phyloP scores from a whole-genome alignment of 1,284 basidiomycete genomes.

The Ceratobasidium sp. region DNA sequence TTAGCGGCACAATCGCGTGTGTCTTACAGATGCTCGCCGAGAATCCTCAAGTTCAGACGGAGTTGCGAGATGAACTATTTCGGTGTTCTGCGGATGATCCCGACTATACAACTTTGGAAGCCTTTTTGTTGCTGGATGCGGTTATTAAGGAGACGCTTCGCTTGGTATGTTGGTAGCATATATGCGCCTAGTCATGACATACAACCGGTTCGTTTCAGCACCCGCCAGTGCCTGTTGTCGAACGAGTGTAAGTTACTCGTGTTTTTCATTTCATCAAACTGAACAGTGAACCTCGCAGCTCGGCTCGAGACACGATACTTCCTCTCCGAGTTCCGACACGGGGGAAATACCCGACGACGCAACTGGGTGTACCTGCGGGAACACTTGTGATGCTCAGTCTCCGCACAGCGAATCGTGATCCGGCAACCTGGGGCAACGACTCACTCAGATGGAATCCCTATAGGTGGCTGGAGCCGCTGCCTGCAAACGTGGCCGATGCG shows the following conservation, averaged over 20 bases:
- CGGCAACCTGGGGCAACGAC: constrained; percentile 43
- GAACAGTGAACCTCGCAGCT: background rate
- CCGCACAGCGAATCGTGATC: constrained; percentile 42
- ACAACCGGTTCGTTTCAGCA: constrained; percentile 8
- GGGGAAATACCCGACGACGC: background rate
- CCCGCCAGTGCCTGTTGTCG: constrained; percentile 26
- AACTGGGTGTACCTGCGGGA: constrained; percentile 29
- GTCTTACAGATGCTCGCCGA: constrained; percentile 39
- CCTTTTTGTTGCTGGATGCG: constrained; percentile 22
- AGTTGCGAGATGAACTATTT: constrained; percentile 19
- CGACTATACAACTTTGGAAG: constrained; percentile 22
- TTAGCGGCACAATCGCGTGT: constrained; percentile 25
- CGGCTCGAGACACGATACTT: constrained; percentile 23
- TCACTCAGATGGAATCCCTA: constrained; percentile 44
- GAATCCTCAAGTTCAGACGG: constrained; percentile 1
- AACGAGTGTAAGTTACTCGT: constrained; percentile 29
- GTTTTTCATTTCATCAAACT: background rate
- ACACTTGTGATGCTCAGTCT: constrained; percentile 38
- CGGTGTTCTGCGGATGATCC: constrained; percentile 1
- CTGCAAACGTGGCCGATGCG: constrained; percentile 16
- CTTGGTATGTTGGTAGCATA: constrained; percentile 9
- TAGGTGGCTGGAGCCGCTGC: constrained; percentile 43
- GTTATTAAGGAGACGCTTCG: constrained; percentile 35
- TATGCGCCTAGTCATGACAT: background rate
- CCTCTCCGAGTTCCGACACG: constrained; percentile 9